Evolutionary conservation across 2,329 filamentous ascomycete species (phyloP), one percentile per base, ranked within the genome.

Genomic region (Coniella vitis): DNA sequence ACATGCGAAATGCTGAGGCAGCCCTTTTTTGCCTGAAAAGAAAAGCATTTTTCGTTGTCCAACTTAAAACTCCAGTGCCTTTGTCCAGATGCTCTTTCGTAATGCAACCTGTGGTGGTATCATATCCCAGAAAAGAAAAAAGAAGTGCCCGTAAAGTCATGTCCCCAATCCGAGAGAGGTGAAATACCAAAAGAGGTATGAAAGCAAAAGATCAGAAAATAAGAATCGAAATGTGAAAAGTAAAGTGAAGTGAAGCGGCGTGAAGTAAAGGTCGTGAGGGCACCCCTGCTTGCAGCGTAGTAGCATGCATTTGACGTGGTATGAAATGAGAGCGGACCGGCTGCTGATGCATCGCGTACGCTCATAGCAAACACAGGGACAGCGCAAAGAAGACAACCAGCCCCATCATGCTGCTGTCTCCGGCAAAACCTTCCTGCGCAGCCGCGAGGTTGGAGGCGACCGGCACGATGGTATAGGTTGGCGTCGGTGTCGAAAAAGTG

Each of bases 321-420:
- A 29, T 29, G 5, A 5, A 10, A 5, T 29, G 10, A 29, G 25
- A 29, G 20, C 20, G 25, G 38, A 29, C 21, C 20, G n/a, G 4
- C 5, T 1, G 7, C 37, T 21, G 13, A 19, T 31, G 21, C 29
- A 10, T 29, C 25, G 5, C 10, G 25, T 10, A 29, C 20, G 35
- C 22, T 46, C 20, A 53, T 1, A 53, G 44, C 39, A 53, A 44
- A 43, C 51, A 53, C 36, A 53, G 17, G n/a, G 51, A 48, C 35
- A 53, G 38, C 14, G 51, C 51, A 16, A 53, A 50, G 51, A 53
- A 53, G 31, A 53, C 21, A n/a, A 53, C 51, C 10, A 53, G 48
- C 39, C 51, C 51, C 48, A 53, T 17, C 51, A 53, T 47, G 51
- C 51, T 53, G 51, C 51, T 41, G 7, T 53, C 51, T 16, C 47